Evolutionary conservation across 768 basidiomycete genomes (phyloP).

Genomic region (Suillus weaverae): DNA sequence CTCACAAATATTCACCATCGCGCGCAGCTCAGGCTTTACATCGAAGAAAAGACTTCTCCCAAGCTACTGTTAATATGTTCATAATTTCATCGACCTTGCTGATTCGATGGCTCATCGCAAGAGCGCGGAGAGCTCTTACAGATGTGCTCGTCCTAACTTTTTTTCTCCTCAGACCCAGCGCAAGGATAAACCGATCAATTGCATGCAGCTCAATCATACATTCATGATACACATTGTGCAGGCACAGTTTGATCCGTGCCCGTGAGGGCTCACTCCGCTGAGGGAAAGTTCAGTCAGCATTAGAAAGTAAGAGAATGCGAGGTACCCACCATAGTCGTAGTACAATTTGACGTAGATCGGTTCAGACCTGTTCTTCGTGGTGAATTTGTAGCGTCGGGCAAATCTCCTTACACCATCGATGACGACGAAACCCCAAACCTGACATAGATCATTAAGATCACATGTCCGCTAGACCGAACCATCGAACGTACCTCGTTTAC

Average conservation of each 20-base stretch:
- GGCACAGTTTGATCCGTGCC: not conserved
- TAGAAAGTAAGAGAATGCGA: not conserved
- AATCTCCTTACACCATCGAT: slow-evolving; percentile 55
- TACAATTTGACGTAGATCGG: slow-evolving; percentile 3
- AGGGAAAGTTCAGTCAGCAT: not conserved
- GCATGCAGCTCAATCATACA: not conserved
- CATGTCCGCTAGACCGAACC: not conserved
- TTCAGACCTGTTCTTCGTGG: slow-evolving; percentile 21
- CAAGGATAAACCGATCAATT: not conserved
- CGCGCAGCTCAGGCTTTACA: too few relatives aligned
- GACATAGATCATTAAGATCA: not conserved
- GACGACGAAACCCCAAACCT: slow-evolving; percentile 59
- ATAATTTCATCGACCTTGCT: not conserved
- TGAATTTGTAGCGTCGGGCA: slow-evolving; percentile 56
- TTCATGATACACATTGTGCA: not conserved
- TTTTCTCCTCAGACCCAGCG: not conserved
- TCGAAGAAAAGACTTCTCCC: not conserved
- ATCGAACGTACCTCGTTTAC: slow-evolving; percentile 48
- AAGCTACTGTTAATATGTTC: not conserved
- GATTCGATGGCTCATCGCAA: not conserved
- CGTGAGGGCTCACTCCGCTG: not conserved
- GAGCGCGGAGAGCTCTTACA: not conserved
- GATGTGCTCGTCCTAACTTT: not conserved
- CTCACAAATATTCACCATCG: too few relatives aligned
- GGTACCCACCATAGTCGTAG: not conserved